Base-by-base conservation (phyloP, 768 basidiomycete species). In the Amanita pallidorosea region DNA sequence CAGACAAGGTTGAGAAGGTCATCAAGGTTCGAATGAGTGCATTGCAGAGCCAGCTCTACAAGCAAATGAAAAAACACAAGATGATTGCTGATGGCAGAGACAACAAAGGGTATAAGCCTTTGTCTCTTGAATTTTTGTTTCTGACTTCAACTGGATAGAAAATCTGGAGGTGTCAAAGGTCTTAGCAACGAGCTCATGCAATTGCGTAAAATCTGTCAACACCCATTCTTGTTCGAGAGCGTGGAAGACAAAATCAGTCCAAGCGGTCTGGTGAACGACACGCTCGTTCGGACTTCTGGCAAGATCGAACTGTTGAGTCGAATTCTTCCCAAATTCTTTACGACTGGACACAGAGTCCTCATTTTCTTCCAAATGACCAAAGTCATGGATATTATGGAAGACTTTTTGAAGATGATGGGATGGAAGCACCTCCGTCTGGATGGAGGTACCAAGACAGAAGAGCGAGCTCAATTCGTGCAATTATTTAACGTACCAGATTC, bases 331-430 rank as follows among this genome's bases (percentile, higher is more conserved):
- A 98, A 98, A 65, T 86, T 99, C 59, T 97, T 98, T 60, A 68
- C 78, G 5, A 91, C 88, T 5, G 88, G 85, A 4, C 96, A 98
- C 70, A 82, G 94, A 62, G 90, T 95, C 42, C 81, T 99, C 51
- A 97, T 99, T 59, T 98, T 99, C 81, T 98, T 98, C 83, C 96
- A 99, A 68, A 97, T 98, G 96, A 97, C 94, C 13, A 89, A 92
- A 61, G 91, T 97, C 59, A 96, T 98, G 94, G 90, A 95, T 55
- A 93, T 96, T 63, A 91, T 95, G 81, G 90, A 91, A 60, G 94
- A 97, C 60, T 97, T 93, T 61, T 68, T 96, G 61, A 88, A 86
- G 63, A 83, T 84, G 76, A 81, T 83, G 79, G 77, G 78, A 4
- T 90, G 80, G 78, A 85, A 88, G 58, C 85, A 88, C 64, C 81